These are phyloP conservation scores for Cercospora sp. DNA, from an alignment of 2,329 filamentous ascomycete genomes.

Conservation along the genomic window DNA sequence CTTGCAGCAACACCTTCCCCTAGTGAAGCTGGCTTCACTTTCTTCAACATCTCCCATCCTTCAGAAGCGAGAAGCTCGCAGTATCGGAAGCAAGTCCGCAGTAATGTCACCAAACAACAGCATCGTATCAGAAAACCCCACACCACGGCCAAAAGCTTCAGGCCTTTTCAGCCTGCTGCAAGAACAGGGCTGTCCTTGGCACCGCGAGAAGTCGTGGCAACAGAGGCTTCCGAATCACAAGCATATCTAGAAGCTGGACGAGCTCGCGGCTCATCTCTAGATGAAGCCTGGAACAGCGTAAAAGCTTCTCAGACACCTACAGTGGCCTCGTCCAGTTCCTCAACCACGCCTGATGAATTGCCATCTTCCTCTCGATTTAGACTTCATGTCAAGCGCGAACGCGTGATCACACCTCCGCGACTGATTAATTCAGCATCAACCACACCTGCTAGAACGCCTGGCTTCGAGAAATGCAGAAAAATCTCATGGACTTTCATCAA, in stretches of 20 bases:
- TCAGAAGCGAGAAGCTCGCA: background rate
- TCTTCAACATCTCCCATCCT: slow-evolving; percentile 4
- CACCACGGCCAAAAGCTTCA: background rate
- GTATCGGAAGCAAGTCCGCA: slow-evolving; percentile 2
- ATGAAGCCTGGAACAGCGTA: too few relatives aligned
- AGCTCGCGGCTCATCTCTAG: background rate
- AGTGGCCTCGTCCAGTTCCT: background rate
- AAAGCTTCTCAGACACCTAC: background rate
- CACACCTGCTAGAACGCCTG: too few relatives aligned
- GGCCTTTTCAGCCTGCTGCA: background rate
- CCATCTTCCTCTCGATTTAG: background rate
- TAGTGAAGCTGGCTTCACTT: background rate
- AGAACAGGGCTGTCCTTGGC: background rate
- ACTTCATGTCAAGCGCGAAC: background rate
- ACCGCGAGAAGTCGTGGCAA: background rate
- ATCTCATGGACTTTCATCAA: background rate
- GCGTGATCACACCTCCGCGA: background rate
- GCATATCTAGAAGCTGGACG: background rate
- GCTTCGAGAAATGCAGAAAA: background rate
- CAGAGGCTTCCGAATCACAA: background rate
- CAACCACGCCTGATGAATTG: background rate
- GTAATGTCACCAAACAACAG: slow-evolving; percentile 10
- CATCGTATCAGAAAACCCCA: background rate
- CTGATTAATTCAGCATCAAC: background rate
- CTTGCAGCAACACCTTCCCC: background rate